A percentile compares a stretch with the other conserved stretches of the same genome.
Conservation (phyloP, 306 rosid genomes). For the Herpetospermum pedunculosum region DNA sequence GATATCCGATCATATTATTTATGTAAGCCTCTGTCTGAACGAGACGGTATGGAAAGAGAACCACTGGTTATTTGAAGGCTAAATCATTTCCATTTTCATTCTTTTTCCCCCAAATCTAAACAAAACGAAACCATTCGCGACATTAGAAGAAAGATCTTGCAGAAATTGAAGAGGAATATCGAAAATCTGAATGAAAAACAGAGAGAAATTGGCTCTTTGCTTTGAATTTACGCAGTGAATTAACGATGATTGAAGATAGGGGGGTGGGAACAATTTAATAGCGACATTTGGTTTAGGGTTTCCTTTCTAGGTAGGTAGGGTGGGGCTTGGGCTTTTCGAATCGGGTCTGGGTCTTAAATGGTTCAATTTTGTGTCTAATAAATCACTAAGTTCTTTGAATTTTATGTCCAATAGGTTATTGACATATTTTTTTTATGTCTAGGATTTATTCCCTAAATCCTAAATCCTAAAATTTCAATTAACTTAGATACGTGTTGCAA, state of each 20-base stretch:
- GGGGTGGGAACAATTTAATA: constrained; percentile 1
- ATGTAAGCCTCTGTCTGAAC: constrained; percentile 35
- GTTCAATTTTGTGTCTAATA: too few species aligned
- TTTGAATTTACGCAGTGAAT: background rate
- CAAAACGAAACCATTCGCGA: background rate
- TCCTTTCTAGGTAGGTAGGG: background rate
- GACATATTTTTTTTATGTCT: too few species aligned
- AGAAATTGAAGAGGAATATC: background rate
- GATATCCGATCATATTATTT: background rate
- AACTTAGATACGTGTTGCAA: too few species aligned
- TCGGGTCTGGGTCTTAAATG: background rate
- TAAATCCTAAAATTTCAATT: too few species aligned
- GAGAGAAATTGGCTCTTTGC: background rate
- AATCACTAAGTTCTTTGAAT: too few species aligned
- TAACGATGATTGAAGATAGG: too few species aligned
- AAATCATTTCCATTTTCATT: background rate
- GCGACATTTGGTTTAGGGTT: background rate
- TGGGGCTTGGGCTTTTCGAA: background rate
- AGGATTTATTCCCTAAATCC: too few species aligned
- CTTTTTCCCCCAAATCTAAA: background rate
- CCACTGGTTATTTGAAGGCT: constrained; percentile 26
- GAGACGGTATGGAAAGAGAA: too few species aligned
- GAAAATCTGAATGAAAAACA: background rate
- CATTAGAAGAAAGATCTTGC: background rate
- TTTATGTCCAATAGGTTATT: too few species aligned